Evolutionary conservation across 257 asterid genomes (phyloP), one percentile per base, ranked within the genome.

Genomic region (Capsicum pubescens): DNA sequence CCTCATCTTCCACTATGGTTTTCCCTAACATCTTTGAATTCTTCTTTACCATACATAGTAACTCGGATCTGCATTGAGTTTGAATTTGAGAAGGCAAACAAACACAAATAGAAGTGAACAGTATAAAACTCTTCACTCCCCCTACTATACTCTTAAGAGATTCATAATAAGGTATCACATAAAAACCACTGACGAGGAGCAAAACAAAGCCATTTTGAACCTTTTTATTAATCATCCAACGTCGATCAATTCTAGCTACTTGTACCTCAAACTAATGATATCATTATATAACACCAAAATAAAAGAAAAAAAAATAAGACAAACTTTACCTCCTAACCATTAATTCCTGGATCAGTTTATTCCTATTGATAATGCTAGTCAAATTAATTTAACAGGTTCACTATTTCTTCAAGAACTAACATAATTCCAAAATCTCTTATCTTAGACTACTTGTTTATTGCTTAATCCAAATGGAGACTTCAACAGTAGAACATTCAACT

Each of bases 41-140:
- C 91, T 94, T 94, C 85, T 88, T 91, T 82, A 94, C 94, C 97
- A 94, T 92, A 83, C 93, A 92, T 90, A 95, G 84, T 92, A 94
- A 87, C 90, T 95, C 99, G 63, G 77, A 68, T 95, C 98, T 95
- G 90, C 52, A 71, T 56, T 50, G 15, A 32, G 35, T 56, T 15
- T 58, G 71, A 79, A 64, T 39, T 79, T 56, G 71, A 39, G 50
- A 36, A 58, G 59, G 54, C 15, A 83, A 58, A 58, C 12, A 26
- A 19, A 48, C 68, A 48, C 35, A 70, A 14, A 83, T 19, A 83
- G 7, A 44, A 69, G 21, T 4, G n/a, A 32, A 66, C 9, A 32
- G 72, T 32, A 66, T 32, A 66, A 66, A n/a, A 66, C 72, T 36
- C 46, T 32, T 66, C 46, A 66, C 72, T 66, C 12, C 46, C 36